These are phyloP conservation scores for Artomyces pyxidatus DNA, from an alignment of 768 basidiomycete genomes.

Conservation along the genomic window DNA sequence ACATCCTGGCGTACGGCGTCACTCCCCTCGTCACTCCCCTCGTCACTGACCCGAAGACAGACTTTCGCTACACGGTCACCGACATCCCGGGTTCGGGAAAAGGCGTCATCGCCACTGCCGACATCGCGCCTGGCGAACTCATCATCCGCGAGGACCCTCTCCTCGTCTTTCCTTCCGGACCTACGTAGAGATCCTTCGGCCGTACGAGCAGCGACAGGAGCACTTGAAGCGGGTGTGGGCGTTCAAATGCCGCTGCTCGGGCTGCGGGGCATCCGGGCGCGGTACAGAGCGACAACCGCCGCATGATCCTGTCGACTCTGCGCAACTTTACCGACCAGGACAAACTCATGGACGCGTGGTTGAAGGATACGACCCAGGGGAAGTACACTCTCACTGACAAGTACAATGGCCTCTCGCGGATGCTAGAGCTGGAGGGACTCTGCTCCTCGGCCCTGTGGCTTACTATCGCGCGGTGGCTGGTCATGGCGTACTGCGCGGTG, in stretches of 20 bases:
- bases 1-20: no score
- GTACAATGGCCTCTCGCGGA: not conserved
- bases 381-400: not conserved
- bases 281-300: conserved; percentile 10
- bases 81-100: conserved; percentile 17
- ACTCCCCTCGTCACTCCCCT: no score
- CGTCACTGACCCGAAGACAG: no score
- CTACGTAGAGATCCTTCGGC: no score
- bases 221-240: no score
- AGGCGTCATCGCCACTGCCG: conserved; percentile 26
- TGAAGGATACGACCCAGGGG: not conserved
- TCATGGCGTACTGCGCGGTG: conserved; percentile 3
- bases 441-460: conserved; percentile 6
- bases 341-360: not conserved
- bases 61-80: not conserved
- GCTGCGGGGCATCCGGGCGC: conserved; percentile 3
- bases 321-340: no score
- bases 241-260: no score
- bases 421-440: conserved; percentile 2
- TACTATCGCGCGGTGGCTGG: conserved; percentile 2
- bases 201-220: no score
- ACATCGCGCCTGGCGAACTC: conserved; percentile 24
- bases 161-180: conserved; percentile 20
- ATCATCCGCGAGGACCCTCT: conserved; percentile 33
- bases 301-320: no score